Conservation (phyloP, 2,329 filamentous ascomycete species). For the Furcasterigmium sp. region DNA sequence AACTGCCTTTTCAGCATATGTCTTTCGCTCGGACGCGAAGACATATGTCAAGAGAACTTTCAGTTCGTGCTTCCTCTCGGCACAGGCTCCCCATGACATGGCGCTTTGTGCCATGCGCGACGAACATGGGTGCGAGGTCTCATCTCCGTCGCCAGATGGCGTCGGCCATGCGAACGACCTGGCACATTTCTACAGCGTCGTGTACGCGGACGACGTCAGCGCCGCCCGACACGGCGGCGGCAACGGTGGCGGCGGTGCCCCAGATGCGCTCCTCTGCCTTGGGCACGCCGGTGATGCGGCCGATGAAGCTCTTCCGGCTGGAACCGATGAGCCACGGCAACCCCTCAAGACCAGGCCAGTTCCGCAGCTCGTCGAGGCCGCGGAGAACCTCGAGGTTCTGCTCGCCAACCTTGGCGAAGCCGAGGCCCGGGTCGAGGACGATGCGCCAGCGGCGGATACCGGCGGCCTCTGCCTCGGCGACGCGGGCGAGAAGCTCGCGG, state of each 20-base stretch:
- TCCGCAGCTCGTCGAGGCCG: slow-evolving; percentile 57
- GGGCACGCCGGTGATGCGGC: slow-evolving; percentile 70
- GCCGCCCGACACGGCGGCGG: slow-evolving; percentile 78
- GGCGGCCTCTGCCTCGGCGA: slow-evolving; percentile 69
- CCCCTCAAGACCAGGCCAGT: slow-evolving; percentile 58
- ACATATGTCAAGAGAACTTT: no score
- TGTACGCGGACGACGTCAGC: slow-evolving; percentile 92
- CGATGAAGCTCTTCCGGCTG: slow-evolving; percentile 87
- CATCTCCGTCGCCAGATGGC: slow-evolving; percentile 68
- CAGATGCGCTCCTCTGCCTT: slow-evolving; percentile 66
- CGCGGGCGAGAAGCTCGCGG: slow-evolving; percentile 62
- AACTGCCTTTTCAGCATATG: no score
- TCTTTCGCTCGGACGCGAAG: no score
- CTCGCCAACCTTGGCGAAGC: slow-evolving; percentile 78
- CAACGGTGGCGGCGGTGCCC: slow-evolving; percentile 86
- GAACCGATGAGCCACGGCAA: slow-evolving; percentile 87
- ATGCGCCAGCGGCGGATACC: slow-evolving; percentile 92
- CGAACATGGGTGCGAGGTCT: no score
- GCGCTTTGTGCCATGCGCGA: no score
- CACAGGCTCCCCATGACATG: no score
- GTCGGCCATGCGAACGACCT: slow-evolving; percentile 83
- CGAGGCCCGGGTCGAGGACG: slow-evolving; percentile 87
- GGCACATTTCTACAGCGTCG: slow-evolving; percentile 79
- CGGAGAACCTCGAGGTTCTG: slow-evolving; percentile 82
- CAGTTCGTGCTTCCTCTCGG: no score